Conservation (phyloP, 2,329 filamentous ascomycete species). For the Geosmithia flava region DNA sequence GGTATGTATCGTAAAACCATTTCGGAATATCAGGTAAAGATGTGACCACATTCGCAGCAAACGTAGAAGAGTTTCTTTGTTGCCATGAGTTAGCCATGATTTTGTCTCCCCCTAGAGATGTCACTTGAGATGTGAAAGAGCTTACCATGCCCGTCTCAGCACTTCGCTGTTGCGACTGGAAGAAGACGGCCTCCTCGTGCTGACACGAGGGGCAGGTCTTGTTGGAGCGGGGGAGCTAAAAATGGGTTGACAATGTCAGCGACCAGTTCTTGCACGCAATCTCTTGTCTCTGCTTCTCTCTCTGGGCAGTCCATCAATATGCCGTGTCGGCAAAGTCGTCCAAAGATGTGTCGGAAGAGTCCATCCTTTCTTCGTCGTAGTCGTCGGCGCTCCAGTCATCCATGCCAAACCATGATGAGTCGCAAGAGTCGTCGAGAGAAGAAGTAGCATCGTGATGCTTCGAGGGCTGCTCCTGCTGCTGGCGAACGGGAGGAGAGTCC, state of each 20-base stretch:
- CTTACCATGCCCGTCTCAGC: slow-evolving; percentile 97
- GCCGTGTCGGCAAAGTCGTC: background rate
- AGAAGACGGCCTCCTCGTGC: slow-evolving; percentile 89
- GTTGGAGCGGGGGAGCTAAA: slow-evolving; percentile 81
- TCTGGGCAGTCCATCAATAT: slow-evolving; percentile 9
- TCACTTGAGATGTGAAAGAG: slow-evolving; percentile 2
- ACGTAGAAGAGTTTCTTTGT: slow-evolving; percentile 81
- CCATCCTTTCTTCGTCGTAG: background rate
- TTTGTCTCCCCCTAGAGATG: background rate
- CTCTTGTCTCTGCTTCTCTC: background rate
- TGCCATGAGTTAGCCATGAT: slow-evolving; percentile 6
- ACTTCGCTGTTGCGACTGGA: slow-evolving; percentile 95
- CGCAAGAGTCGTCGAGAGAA: background rate
- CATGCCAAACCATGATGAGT: background rate
- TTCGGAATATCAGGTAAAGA: slow-evolving; percentile 29
- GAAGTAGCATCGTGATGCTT: background rate
- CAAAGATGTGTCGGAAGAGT: background rate
- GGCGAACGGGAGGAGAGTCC: background rate
- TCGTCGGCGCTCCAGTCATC: background rate
- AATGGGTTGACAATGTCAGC: slow-evolving; percentile 28
- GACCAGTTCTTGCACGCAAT: slow-evolving; percentile 13
- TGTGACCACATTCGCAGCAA: slow-evolving; percentile 85
- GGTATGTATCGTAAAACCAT: background rate
- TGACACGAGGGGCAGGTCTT: slow-evolving; percentile 76
- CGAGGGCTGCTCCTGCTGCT: background rate